A percentile compares a stretch with the other conserved stretches of the same genome.
These are phyloP conservation scores for Phoenix dactylifera DNA, from an alignment of 176 grass and related monocot genomes.

Conservation along the genomic window DNA sequence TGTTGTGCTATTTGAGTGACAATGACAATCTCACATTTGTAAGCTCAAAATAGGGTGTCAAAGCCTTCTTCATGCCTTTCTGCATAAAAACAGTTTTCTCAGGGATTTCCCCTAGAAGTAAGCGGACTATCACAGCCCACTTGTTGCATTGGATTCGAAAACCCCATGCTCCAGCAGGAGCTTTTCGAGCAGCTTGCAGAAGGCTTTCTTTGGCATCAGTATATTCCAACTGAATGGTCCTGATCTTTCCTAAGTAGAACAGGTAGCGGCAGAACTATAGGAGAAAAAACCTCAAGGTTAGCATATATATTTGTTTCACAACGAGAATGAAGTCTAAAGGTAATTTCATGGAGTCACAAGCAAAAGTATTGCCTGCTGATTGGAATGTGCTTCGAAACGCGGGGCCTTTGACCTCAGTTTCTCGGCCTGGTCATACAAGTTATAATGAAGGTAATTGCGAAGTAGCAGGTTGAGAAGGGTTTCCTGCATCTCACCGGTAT, in stretches of 20 bases:
- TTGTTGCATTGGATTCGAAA: conserved; percentile 82
- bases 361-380: conserved; percentile 55
- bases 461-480: conserved; percentile 93
- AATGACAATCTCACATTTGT: conserved; percentile 43
- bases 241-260: conserved; percentile 83
- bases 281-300: neutral
- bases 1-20: too few relatives aligned
- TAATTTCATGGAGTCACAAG: too few relatives aligned
- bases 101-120: conserved; percentile 67
- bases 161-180: conserved; percentile 54
- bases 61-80: conserved; percentile 76
- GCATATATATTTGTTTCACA: conserved; percentile 1
- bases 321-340: neutral
- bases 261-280: conserved; percentile 75
- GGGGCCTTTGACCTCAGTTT: conserved; percentile 92
- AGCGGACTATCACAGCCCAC: conserved; percentile 65
- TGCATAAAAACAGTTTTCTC: conserved; percentile 87
- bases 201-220: conserved; percentile 90
- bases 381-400: conserved; percentile 90
- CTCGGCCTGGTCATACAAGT: conserved; percentile 84
- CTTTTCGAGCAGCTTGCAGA: conserved; percentile 77
- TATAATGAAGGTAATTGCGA: conserved; percentile 95
- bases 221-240: conserved; percentile 85
- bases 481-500: conserved; percentile 33
- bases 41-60: conserved; percentile 75